Evolutionary conservation across 768 basidiomycete species (phyloP), one percentile per base, ranked within the genome.

Genomic region (Naganishia randhawae): DNA sequence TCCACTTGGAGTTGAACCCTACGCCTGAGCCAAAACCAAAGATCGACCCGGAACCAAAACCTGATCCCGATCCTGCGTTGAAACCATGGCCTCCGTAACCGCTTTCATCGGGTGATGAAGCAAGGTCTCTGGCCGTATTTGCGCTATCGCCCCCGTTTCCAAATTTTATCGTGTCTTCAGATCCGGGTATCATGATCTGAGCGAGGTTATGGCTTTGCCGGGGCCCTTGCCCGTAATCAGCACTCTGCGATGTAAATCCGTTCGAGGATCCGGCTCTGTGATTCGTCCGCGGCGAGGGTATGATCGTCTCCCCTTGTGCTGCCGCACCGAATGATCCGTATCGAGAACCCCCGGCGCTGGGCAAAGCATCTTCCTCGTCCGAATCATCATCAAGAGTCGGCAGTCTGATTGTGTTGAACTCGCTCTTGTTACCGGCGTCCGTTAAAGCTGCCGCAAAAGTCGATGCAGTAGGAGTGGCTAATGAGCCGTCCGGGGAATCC

Each of bases 311-410:
- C 3, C 22, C 37, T 13, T 39, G 32, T 22, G 14, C 22, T 25
- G 39, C 7, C 10, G 5, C 10, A 25, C 37, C 37, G 37, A 61
- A 61, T 13, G 57, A 61, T 35, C 57, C 57, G 32, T 61, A 61
- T n/a, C 57, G 17, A 42, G 57, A 61, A 14, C 57, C 57, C 6
- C 57, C 27, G 19, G 8, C 0, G 35, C 11, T 22, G 27, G 57
- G 57, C 57, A 67, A 41, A 14, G 33, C 37, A 17, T 55, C 54
- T 35, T 67, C 66, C 11, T 61, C 66, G 29, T 67, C 66, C 32
- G 53, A 54, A 32, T 67, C 66, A 27, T 67, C 66, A 22, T 67
- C 66, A 19, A 65, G 50, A 22, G 31, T 57, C 22, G 66, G 66
- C 17, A 67, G 50, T 14, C 66, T 54, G 31, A 67, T 67, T 14